phyloP scores from a whole-genome alignment of 768 basidiomycete species.

The Mycena vitilis region DNA sequence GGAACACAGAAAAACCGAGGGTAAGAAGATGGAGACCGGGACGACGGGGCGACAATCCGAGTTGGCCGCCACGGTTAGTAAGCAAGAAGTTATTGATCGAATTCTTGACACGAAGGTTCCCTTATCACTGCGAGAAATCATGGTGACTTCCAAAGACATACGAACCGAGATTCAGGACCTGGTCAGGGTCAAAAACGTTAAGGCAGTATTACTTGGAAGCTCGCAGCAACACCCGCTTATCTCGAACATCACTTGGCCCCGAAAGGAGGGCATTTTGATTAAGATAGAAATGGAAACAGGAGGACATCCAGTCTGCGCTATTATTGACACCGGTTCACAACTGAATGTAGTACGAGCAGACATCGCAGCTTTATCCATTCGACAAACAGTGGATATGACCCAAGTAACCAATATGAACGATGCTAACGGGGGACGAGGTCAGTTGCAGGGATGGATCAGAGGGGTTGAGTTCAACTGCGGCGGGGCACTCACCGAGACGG shows the following conservation, averaged over 20 bases:
- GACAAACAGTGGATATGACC: slow-evolving; percentile 30
- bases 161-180: neutral
- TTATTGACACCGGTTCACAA: slow-evolving; percentile 44
- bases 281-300: slow-evolving; percentile 31
- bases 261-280: slow-evolving; percentile 24
- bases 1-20: too few relatives aligned
- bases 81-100: neutral
- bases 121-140: slow-evolving; percentile 2
- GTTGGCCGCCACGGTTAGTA: neutral
- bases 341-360: slow-evolving; percentile 38
- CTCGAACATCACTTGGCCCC: neutral
- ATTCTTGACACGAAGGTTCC: neutral
- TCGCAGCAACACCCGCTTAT: neutral
- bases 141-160: slow-evolving; percentile 4
- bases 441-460: slow-evolving; percentile 36
- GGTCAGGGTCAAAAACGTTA: slow-evolving; percentile 1
- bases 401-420: slow-evolving; percentile 38
- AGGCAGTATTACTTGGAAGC: neutral
- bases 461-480: slow-evolving; percentile 40
- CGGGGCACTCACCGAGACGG: slow-evolving; percentile 34
- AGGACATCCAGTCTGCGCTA: slow-evolving; percentile 28
- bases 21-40: too few relatives aligned
- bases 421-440: slow-evolving; percentile 42
- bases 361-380: slow-evolving; percentile 15
- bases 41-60: neutral